Evolutionary conservation across 2,329 filamentous ascomycete genomes (phyloP), one percentile per base, ranked within the genome.

Genomic region (Botrytis aclada): DNA sequence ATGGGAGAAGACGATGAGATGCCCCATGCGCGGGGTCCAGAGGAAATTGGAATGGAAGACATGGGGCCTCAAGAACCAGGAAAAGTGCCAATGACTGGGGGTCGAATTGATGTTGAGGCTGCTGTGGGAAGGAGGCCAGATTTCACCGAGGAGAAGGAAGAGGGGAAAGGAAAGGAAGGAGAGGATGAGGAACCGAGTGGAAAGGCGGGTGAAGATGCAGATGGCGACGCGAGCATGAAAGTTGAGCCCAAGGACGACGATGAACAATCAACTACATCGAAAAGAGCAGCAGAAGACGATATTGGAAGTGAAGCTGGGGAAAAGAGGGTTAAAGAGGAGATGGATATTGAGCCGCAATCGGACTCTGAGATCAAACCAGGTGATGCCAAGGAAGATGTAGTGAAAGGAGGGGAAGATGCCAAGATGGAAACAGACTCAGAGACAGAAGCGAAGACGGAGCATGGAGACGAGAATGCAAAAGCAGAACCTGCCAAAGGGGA

Each of bases 1-100:
- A 82, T 75, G 80, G 86, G 71, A 82, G 86, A 88, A 25, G 86
- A 88, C 10, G 86, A 88, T 12, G 91, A 93, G 74, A 86, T 89
- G 70, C 93, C 94, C 8, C 94, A 97, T 82, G 94, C 93, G 0
- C 88, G 94, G 58, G 95, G 95, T 0, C 96, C 96, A 0, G 89
- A 93, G 43, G 87, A 93, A 77, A 92, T 98, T 69, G 95, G 95
- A 7, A 89, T 94, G 74, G 90, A 93, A 77, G 96, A 99, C 80
- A 92, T 93, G 76, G 96, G 96, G 0, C 90, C 93, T 16, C 95
- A 93, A 82, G 80, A 81, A 41, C 81, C 81, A 73, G 79, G 83
- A 34, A 81, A 84, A 72, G 37, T 39, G 1, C 45, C 37, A 22
- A 82, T 84, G 62, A 74, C 77, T 65, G 77, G 81, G 67, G 63